These are phyloP conservation scores for Salix arbutifolia DNA, from an alignment of 345 rosid species.

Conservation along the genomic window DNA sequence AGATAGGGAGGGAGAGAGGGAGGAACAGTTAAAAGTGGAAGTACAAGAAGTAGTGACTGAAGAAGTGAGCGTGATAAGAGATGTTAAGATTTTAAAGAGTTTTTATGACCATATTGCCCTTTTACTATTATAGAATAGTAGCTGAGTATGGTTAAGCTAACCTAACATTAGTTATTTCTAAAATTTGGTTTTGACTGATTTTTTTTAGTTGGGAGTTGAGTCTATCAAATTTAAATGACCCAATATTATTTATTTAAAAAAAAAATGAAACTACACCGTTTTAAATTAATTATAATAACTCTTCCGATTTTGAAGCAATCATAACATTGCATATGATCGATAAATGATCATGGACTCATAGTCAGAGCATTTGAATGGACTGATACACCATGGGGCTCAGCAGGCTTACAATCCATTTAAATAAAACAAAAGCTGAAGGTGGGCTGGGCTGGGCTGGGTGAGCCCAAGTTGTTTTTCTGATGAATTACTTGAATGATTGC, in stretches of 20 bases:
- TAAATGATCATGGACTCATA: neutral
- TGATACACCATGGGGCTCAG: neutral
- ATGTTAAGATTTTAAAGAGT: neutral
- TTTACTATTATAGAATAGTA: neutral
- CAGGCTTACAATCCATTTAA: neutral
- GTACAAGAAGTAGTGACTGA: neutral
- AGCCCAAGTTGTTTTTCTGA: neutral
- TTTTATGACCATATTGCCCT: slow-evolving; percentile 6
- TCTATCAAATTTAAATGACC: no score
- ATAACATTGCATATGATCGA: no score
- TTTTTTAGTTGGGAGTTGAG: no score
- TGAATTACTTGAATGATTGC: neutral
- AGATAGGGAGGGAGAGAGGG: neutral
- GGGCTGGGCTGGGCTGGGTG: neutral
- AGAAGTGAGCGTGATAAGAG: neutral
- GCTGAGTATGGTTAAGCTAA: neutral
- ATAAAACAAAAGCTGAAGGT: no score
- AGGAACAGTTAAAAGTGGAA: neutral
- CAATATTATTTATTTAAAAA: no score
- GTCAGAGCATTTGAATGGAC: neutral
- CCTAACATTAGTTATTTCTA: neutral
- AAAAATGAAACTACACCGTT: no score
- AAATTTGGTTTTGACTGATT: no score
- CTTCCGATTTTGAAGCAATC: no score
- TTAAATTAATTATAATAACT: no score